Evolutionary conservation across 140 eudicot genomes (phyloP).

Genomic region (Cichorium intybus): DNA sequence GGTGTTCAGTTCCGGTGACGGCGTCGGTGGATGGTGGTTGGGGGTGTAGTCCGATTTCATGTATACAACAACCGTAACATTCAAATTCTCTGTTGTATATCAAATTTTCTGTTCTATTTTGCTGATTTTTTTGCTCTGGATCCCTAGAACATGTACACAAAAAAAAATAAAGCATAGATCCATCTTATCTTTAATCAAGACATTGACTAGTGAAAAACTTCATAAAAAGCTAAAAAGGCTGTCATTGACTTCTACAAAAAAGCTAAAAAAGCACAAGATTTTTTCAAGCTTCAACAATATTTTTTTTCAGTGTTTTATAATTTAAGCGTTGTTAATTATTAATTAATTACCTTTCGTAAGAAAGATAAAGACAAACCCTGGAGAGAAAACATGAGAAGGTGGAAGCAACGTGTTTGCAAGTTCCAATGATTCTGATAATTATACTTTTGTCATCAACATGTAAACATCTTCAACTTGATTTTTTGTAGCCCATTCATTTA

Average conservation of each 20-base stretch:
- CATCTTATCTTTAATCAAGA: slow-evolving; percentile 25
- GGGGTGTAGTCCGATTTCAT: too few species aligned
- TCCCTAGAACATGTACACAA: too few species aligned
- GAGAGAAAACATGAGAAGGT: slow-evolving; percentile 48
- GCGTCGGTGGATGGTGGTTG: too few species aligned
- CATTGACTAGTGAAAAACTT: slow-evolving; percentile 37
- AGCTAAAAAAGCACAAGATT: slow-evolving; percentile 44
- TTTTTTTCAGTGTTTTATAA: neutral
- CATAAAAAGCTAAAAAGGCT: too few species aligned
- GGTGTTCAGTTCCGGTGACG: too few species aligned
- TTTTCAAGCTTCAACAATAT: slow-evolving; percentile 25
- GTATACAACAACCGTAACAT: too few species aligned
- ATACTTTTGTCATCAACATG: slow-evolving; percentile 56
- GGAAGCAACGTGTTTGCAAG: slow-evolving; percentile 49
- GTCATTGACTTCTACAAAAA: too few species aligned
- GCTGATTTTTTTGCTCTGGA: too few species aligned
- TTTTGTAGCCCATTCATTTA: slow-evolving; percentile 49
- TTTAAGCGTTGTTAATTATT: neutral
- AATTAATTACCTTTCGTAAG: slow-evolving; percentile 39
- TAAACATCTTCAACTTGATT: slow-evolving; percentile 71
- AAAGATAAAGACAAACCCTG: slow-evolving; percentile 56
- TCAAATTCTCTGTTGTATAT: too few species aligned
- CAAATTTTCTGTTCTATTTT: too few species aligned
- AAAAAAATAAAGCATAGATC: slow-evolving; percentile 25
- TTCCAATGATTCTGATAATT: slow-evolving; percentile 49